These are phyloP conservation scores for Mortierella alpina DNA, from an alignment of 192 early-diverging fungal species.

Conservation along the genomic window DNA sequence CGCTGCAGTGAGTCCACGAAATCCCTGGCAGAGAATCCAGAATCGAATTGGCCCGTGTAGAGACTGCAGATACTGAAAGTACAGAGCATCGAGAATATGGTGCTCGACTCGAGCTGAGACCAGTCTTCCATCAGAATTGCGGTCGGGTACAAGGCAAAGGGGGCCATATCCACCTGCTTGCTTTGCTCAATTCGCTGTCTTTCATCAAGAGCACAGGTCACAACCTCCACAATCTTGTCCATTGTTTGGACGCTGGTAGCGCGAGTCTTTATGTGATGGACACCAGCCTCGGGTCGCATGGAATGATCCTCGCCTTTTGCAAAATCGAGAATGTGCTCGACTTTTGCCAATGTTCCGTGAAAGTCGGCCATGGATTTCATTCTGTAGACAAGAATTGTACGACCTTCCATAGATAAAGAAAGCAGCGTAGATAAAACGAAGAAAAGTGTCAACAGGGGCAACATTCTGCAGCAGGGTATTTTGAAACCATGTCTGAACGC, in stretches of 20 bases:
- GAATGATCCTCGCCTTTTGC: neutral
- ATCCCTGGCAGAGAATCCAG: slow-evolving; percentile 4
- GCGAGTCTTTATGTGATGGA: neutral
- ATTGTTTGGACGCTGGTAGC: neutral
- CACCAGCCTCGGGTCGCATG: neutral
- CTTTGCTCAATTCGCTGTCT: neutral
- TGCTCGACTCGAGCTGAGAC: slow-evolving; percentile 12
- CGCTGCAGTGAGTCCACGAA: slow-evolving; percentile 9
- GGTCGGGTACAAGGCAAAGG: slow-evolving; percentile 3
- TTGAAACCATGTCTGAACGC: neutral
- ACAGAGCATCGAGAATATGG: slow-evolving; percentile 11
- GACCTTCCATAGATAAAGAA: slow-evolving; percentile 3
- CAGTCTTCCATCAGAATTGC: slow-evolving; percentile 28
- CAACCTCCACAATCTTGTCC: slow-evolving; percentile 2
- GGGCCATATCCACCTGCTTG: slow-evolving; percentile 18
- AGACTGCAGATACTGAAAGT: slow-evolving; percentile 15
- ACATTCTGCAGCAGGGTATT: no score
- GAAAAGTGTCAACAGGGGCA: neutral
- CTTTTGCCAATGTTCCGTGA: slow-evolving; percentile 12
- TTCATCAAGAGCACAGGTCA: slow-evolving; percentile 1
- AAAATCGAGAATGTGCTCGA: slow-evolving; percentile 5
- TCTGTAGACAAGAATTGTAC: slow-evolving; percentile 26
- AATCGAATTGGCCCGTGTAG: slow-evolving; percentile 6
- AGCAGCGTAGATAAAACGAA: neutral
- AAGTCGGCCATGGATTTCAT: slow-evolving; percentile 15